Evolutionary conservation across 768 basidiomycete genomes (phyloP).

Genomic region (Auriscalpium microsporum): DNA sequence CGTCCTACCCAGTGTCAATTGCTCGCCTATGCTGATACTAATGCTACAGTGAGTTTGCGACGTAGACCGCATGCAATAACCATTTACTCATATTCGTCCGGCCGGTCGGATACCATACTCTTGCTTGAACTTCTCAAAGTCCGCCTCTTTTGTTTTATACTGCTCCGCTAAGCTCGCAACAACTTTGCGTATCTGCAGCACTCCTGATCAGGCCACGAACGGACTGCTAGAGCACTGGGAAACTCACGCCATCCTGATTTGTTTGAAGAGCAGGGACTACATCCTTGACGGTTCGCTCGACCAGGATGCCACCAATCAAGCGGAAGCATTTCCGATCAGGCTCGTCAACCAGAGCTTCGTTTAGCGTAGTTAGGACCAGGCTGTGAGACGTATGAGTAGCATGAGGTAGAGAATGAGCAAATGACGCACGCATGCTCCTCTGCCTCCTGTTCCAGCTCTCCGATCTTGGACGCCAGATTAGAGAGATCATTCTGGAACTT

Average conservation of each 20-base stretch:
- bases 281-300: constrained; percentile 92
- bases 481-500: constrained; percentile 85
- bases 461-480: constrained; percentile 87
- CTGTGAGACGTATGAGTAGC: constrained; percentile 31
- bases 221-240: not conserved
- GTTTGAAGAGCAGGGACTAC: constrained; percentile 85
- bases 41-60: too few relatives aligned
- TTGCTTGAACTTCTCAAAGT: constrained; percentile 70
- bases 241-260: constrained; percentile 78
- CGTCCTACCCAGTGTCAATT: too few relatives aligned
- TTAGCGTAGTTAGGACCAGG: constrained; percentile 79
- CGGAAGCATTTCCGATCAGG: constrained; percentile 95
- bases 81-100: constrained; percentile 1
- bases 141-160: constrained; percentile 83
- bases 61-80: too few relatives aligned
- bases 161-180: constrained; percentile 71
- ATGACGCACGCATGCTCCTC: constrained; percentile 83
- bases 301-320: constrained; percentile 89
- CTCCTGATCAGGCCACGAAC: constrained; percentile 9
- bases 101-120: constrained; percentile 68
- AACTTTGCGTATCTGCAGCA: constrained; percentile 69
- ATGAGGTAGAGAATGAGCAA: not conserved
- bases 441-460: constrained; percentile 90
- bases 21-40: too few relatives aligned
- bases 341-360: constrained; percentile 73